Evolutionary conservation across 1,284 basidiomycete species (phyloP).

Genomic region (Peniophora sp.): DNA sequence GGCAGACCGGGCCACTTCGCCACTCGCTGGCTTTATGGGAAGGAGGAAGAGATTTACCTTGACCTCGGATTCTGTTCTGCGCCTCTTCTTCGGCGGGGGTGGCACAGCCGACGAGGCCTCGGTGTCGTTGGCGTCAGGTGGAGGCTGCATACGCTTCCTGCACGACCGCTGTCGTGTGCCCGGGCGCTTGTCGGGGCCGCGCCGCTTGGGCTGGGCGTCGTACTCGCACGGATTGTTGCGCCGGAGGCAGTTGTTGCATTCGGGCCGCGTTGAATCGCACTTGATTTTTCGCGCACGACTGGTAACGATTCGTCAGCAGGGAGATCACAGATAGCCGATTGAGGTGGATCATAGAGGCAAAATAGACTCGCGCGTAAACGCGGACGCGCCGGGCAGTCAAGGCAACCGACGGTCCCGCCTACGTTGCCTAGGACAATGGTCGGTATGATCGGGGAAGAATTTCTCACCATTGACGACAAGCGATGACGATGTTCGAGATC

Average conservation of each 20-base stretch:
- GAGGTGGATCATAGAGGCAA: too few species aligned
- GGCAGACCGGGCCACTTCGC: too few species aligned
- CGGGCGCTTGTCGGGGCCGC: slow-evolving; percentile 76
- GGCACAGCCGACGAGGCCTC: slow-evolving; percentile 19
- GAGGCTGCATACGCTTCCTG: slow-evolving; percentile 47
- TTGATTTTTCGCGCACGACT: slow-evolving; percentile 75
- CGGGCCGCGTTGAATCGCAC: slow-evolving; percentile 72
- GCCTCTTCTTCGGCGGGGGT: slow-evolving; percentile 48
- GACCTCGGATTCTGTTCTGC: slow-evolving; percentile 26
- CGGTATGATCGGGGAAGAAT: slow-evolving; percentile 1
- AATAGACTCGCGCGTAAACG: too few species aligned
- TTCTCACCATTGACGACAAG: slow-evolving; percentile 30
- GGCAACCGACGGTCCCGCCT: too few species aligned
- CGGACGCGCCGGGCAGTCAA: too few species aligned
- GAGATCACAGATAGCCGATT: too few species aligned
- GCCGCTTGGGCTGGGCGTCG: slow-evolving; percentile 68
- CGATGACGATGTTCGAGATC: slow-evolving; percentile 59
- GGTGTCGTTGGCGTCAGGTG: slow-evolving; percentile 41
- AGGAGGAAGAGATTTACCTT: slow-evolving; percentile 12
- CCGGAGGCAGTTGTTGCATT: slow-evolving; percentile 71
- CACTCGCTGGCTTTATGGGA: neutral
- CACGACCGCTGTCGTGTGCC: slow-evolving; percentile 73
- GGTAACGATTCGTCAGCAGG: slow-evolving; percentile 21
- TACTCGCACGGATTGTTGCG: slow-evolving; percentile 70
- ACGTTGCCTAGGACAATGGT: neutral